These are phyloP conservation scores for Pyrenophora graminea DNA, from an alignment of 2,329 filamentous ascomycete genomes.

Conservation along the genomic window DNA sequence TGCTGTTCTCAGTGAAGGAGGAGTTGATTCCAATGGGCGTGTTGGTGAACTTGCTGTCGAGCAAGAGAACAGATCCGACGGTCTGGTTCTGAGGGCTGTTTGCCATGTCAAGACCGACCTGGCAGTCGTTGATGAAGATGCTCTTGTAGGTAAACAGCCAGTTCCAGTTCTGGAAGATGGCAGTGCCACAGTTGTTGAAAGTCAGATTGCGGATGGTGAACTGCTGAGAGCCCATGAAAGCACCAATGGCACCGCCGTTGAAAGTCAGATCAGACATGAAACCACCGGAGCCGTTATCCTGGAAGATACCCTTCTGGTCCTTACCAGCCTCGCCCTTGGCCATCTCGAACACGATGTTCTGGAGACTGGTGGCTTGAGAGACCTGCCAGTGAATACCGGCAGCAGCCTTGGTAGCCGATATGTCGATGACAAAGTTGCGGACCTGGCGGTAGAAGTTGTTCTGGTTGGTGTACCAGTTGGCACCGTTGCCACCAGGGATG, in stretches of 20 bases:
- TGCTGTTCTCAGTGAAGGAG: constrained; percentile 70
- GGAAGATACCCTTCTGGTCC: constrained; percentile 63
- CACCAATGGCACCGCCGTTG: constrained; percentile 64
- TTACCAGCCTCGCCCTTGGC: constrained; percentile 49
- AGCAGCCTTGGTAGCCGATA: constrained; percentile 45
- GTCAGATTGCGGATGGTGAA: constrained; percentile 58
- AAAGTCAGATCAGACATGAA: constrained; percentile 65
- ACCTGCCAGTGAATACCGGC: constrained; percentile 70
- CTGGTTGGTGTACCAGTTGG: constrained; percentile 58
- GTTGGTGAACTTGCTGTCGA: constrained; percentile 79
- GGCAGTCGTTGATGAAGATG: constrained; percentile 53
- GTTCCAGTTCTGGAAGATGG: constrained; percentile 60
- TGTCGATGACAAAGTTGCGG: constrained; percentile 59
- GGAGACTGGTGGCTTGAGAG: constrained; percentile 66
- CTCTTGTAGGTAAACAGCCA: constrained; percentile 57
- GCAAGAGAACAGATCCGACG: constrained; percentile 81
- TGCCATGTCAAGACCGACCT: constrained; percentile 56
- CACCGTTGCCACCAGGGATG: constrained; percentile 60
- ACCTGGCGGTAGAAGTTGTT: constrained; percentile 62
- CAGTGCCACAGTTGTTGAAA: constrained; percentile 56
- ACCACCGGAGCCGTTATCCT: constrained; percentile 64
- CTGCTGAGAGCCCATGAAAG: constrained; percentile 67
- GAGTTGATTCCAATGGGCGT: constrained; percentile 78
- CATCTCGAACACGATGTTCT: constrained; percentile 66
- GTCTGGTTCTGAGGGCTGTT: constrained; percentile 66